A percentile compares a stretch with the other conserved stretches of the same genome.
Evolutionary conservation across 108 stramenopile genomes (phyloP).

Genomic region (Chaetoceros tenuissimus): DNA sequence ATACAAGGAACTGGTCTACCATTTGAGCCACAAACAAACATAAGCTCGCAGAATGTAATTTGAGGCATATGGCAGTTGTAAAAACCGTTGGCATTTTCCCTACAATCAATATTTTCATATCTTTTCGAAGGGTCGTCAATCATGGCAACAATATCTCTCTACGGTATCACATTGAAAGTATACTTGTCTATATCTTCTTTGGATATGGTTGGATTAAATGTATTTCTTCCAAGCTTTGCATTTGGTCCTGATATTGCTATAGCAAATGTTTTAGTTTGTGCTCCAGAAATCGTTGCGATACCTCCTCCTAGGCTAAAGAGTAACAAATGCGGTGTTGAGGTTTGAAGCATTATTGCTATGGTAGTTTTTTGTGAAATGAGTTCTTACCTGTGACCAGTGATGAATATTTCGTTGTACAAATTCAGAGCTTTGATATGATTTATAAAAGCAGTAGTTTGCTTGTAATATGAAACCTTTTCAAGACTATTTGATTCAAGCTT

Average conservation of each 20-base stretch:
- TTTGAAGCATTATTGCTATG: too few relatives aligned
- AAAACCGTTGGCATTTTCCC: constrained; percentile 26
- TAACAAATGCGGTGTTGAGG: too few relatives aligned
- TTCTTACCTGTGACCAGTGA: constrained; percentile 26
- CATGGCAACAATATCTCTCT: constrained; percentile 62
- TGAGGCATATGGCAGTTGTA: constrained; percentile 41
- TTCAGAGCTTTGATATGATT: constrained; percentile 10
- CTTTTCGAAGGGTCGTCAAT: constrained; percentile 48
- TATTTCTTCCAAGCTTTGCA: constrained; percentile 41
- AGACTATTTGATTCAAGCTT: constrained; percentile 19
- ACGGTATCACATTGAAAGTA: constrained; percentile 75
- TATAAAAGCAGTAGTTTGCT: constrained; percentile 22
- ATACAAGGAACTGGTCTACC: constrained; percentile 51
- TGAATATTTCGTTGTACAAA: background rate
- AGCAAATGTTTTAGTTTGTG: constrained; percentile 55
- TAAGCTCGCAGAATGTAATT: constrained; percentile 52
- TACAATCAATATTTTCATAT: constrained; percentile 59
- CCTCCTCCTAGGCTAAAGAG: too few relatives aligned
- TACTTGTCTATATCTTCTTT: constrained; percentile 41
- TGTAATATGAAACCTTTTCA: constrained; percentile 34
- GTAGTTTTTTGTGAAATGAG: too few relatives aligned
- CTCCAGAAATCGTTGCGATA: constrained; percentile 70
- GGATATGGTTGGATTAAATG: constrained; percentile 51
- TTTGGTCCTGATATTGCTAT: constrained; percentile 69
- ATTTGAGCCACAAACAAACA: constrained; percentile 47